Percentiles rank a stretch among this genome's conserved stretches.
These are phyloP conservation scores for Fusarium metavorans DNA, from an alignment of 2,329 filamentous ascomycete genomes.

Conservation along the genomic window DNA sequence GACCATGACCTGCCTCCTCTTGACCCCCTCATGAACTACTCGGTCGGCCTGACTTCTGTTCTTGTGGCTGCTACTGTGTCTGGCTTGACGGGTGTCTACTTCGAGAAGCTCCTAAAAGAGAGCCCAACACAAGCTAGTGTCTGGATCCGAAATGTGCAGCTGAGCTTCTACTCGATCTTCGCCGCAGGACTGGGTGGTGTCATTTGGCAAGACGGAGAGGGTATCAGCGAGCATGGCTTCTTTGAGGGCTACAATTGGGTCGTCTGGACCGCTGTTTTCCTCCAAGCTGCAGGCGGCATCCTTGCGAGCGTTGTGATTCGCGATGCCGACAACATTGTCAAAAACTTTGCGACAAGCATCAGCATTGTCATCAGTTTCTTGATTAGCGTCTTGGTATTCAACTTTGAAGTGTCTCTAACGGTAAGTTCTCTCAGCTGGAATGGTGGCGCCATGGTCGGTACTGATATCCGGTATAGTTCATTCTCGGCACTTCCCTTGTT, in stretches of 20 bases:
- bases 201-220: constrained; percentile 85
- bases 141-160: constrained; percentile 95
- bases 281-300: constrained; percentile 88
- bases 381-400: constrained; percentile 87
- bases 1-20: constrained; percentile 66
- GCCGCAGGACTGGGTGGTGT: constrained; percentile 89
- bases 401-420: constrained; percentile 77
- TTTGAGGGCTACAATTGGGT: constrained; percentile 95
- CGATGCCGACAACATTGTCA: constrained; percentile 78
- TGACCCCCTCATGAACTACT: constrained; percentile 76
- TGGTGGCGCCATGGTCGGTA: not conserved
- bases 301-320: constrained; percentile 65
- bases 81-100: constrained; percentile 86
- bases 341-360: constrained; percentile 93
- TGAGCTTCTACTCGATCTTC: constrained; percentile 94
- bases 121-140: constrained; percentile 80
- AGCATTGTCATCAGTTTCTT: constrained; percentile 90
- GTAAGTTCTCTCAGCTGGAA: constrained; percentile 63
- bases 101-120: constrained; percentile 93
- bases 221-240: constrained; percentile 87
- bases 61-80: constrained; percentile 83
- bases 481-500: constrained; percentile 83
- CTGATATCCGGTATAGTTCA: constrained; percentile 68
- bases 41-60: constrained; percentile 82
- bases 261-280: constrained; percentile 85